Base-by-base conservation (phyloP, 768 basidiomycete species). In the Leccinum variicolor region DNA sequence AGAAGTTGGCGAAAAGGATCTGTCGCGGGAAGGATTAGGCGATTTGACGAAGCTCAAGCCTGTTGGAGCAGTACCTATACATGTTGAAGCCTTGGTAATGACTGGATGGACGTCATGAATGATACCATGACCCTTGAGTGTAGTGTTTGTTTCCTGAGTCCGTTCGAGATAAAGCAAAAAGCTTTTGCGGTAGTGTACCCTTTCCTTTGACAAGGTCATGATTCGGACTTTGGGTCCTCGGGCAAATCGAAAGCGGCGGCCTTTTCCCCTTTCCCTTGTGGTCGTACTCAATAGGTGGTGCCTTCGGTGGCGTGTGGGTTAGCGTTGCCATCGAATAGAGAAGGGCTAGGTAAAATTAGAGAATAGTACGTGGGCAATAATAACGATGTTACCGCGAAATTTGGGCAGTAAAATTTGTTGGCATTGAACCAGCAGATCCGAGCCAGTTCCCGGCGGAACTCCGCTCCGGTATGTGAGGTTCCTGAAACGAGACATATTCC, bases 161-260 rank as follows among this genome's bases (percentile, higher is more conserved):
- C 83, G 43, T 82, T 77, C 17, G 95, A 81, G 39, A 96, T 80
- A 67, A 88, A 92, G 69, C 94, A 95, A 72, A 94, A 93, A 0
- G 90, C 90, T 69, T 95, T 95, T 10, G 90, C 88, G 58, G 14
- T 15, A 91, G 81, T 9, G 83, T 81, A 13, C 89, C 89, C 52
- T 82, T 76, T 19, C 86, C 90, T 17, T 80, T 39, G 39, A 39
- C 39, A n/a, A n/a, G 39, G 17, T n/a, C n/a, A n/a, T n/a, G 39
- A 39, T 39, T 39, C 39, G n/a, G 17, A n/a, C 34, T 85, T 89
- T 10, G 94, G 93, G 74, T 95, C 94, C 54, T 89, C 84, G 1
- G 89, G 87, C 41, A 86, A 81, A 64, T 94, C 91, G 66, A 92
- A 92, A 21, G 89, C 74, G 49, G 90, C 87, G 53, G 88, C 91